Percentiles rank a stretch among this genome's conserved stretches.
Evolutionary conservation across 2,329 filamentous ascomycete genomes (phyloP).

Genomic region (Stemphylium beticola): DNA sequence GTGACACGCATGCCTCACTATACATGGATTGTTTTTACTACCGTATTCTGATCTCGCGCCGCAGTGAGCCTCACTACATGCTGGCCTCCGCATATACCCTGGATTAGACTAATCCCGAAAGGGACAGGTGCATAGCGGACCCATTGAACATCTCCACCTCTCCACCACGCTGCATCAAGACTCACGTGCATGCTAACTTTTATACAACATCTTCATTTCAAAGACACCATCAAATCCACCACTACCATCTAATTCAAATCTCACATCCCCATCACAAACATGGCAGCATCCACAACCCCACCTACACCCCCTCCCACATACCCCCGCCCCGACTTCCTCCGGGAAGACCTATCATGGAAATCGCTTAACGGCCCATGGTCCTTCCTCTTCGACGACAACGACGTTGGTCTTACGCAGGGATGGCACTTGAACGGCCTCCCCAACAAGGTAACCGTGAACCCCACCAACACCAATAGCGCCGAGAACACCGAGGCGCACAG

Average conservation of each 20-base stretch:
- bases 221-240: background rate
- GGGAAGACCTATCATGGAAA: conserved; percentile 62
- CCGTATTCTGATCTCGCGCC: too few relatives aligned
- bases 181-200: conserved; percentile 16
- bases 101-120: conserved; percentile 3
- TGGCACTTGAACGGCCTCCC: conserved; percentile 65
- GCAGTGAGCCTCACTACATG: too few relatives aligned
- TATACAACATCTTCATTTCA: background rate
- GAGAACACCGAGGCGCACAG: conserved; percentile 39
- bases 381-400: conserved; percentile 70
- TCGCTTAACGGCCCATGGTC: conserved; percentile 69
- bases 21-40: too few relatives aligned
- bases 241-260: background rate
- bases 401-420: conserved; percentile 58
- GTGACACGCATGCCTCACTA: too few relatives aligned
- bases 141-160: conserved; percentile 16
- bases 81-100: background rate
- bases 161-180: conserved; percentile 10
- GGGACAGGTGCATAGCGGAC: conserved; percentile 1
- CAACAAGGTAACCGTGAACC: conserved; percentile 41
- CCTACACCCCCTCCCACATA: conserved; percentile 49
- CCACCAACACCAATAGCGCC: conserved; percentile 24
- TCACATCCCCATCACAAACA: background rate
- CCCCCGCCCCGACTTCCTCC: conserved; percentile 70
- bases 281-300: background rate